phyloP scores from a whole-genome alignment of 2,329 filamentous ascomycete genomes.

The Fusarium redolens region DNA sequence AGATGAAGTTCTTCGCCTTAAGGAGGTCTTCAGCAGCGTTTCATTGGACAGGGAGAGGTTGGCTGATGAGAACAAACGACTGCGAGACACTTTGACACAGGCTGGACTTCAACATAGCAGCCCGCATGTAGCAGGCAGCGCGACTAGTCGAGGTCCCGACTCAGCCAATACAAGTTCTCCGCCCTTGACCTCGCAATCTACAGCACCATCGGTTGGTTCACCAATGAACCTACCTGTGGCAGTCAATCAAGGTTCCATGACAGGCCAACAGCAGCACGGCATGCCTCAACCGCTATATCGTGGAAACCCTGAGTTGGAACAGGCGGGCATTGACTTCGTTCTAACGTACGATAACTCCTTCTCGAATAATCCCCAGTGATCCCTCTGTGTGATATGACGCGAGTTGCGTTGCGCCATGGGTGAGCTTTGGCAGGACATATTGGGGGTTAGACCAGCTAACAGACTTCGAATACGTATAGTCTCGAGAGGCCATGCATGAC shows the following conservation, averaged over 20 bases:
- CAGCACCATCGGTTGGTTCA: conserved; percentile 53
- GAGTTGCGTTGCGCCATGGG: conserved; percentile 32
- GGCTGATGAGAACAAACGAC: conserved; percentile 80
- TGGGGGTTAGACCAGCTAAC: conserved; percentile 55
- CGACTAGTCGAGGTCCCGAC: conserved; percentile 66
- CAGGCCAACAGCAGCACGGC: conserved; percentile 48
- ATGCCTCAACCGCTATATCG: conserved; percentile 41
- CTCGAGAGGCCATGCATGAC: conserved; percentile 95
- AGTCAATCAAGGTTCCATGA: conserved; percentile 43
- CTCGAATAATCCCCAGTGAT: conserved; percentile 73
- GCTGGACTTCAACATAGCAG: conserved; percentile 59
- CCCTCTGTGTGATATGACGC: conserved; percentile 62
- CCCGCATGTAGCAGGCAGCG: conserved; percentile 54
- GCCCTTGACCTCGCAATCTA: conserved; percentile 58
- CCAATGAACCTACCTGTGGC: conserved; percentile 39
- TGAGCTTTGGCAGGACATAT: conserved; percentile 35
- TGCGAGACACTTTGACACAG: conserved; percentile 69
- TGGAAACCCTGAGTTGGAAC: conserved; percentile 75
- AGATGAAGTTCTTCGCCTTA: conserved; percentile 87
- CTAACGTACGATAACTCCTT: conserved; percentile 80
- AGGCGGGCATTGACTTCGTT: conserved; percentile 89
- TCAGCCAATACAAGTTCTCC: conserved; percentile 61
- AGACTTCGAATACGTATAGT: conserved; percentile 63
- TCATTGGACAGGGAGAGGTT: conserved; percentile 81
- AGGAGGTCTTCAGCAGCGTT: conserved; percentile 82